Evolutionary conservation across 495 filamentous ascomycete genomes (phyloP).

Genomic region (Diplogelasinospora grovesii): DNA sequence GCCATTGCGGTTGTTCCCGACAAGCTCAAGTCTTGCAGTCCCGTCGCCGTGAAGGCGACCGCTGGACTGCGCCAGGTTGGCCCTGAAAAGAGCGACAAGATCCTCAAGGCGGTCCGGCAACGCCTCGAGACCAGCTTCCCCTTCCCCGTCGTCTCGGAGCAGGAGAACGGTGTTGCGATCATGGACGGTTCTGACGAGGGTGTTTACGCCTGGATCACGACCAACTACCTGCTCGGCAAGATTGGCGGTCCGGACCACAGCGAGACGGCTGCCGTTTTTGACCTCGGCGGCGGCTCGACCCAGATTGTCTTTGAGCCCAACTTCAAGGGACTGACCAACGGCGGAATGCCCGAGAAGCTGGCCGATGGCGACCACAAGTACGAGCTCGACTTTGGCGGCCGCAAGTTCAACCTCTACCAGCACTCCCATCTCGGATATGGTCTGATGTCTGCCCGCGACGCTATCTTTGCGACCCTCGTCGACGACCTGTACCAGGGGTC

Average conservation of each 20-base stretch:
- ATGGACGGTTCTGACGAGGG: conserved; percentile 95
- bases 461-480: conserved; percentile 69
- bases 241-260: conserved; percentile 87
- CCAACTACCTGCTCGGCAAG: conserved; percentile 95
- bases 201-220: conserved; percentile 99
- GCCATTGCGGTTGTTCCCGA: conserved; percentile 80
- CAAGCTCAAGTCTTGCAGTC: conserved; percentile 78
- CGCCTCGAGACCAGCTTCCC: conserved; percentile 87
- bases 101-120: conserved; percentile 74
- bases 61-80: conserved; percentile 85
- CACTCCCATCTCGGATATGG: conserved; percentile 97
- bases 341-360: conserved; percentile 84
- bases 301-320: conserved; percentile 97
- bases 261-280: conserved; percentile 88
- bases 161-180: conserved; percentile 80
- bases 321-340: conserved; percentile 61
- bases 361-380: conserved; percentile 95
- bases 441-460: conserved; percentile 85
- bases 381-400: conserved; percentile 80
- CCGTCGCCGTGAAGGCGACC: conserved; percentile 93
- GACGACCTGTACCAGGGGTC: conserved; percentile 52
- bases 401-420: conserved; percentile 91
- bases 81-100: conserved; percentile 70
- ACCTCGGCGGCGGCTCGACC: conserved; percentile 92
- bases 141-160: conserved; percentile 82